Base-by-base conservation (phyloP, 768 basidiomycete species). In the Leccinum truebloodii region DNA sequence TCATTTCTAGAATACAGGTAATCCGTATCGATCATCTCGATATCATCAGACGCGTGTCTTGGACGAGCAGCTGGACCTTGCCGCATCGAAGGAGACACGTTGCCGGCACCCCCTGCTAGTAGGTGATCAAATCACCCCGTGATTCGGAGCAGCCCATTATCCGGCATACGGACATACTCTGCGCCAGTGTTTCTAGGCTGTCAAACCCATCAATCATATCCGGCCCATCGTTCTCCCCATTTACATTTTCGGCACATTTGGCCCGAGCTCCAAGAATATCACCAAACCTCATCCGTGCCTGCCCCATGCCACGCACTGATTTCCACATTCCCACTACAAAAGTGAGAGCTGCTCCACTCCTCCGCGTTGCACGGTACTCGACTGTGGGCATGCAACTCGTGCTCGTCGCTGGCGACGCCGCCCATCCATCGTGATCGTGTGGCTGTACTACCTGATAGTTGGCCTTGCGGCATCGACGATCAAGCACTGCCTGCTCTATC, bases 11-110 rank as follows among this genome's bases (percentile, higher is more conserved):
- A 65, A 65, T 22, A 35, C 13, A 32, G 53, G n/a, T 35, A 35
- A 24, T 64, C 24, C 54, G 24, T 64, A 64, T 64, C 63, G 64
- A 63, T 63, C n/a, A 60, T 50, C 52, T 51, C 52, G 63, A 65
- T 65, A 9, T 9, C 18, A 41, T 41, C 34, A 39, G 4, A 22
- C 50, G 50, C n/a, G 58, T 37, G n/a, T 57, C 52, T 37, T 32
- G 51, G 34, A 57, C 28, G 30, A 48, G 46, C 22, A 52, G 8
- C 55, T 54, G 34, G 10, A n/a, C 39, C 18, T 24, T 37, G 8
- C 24, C 41, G 30, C 24, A 22, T 24, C 58, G 57, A 44, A 24
- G 26, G 26, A 50, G 6, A 16, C 58, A 59, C 59, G 59, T 60
- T 60, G 59, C 58, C 3, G 24, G 59, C 3, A 51, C 13, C 28